Conservation (phyloP, 371 early-diverging fungal genomes). For the Zancudomyces culisetae region DNA sequence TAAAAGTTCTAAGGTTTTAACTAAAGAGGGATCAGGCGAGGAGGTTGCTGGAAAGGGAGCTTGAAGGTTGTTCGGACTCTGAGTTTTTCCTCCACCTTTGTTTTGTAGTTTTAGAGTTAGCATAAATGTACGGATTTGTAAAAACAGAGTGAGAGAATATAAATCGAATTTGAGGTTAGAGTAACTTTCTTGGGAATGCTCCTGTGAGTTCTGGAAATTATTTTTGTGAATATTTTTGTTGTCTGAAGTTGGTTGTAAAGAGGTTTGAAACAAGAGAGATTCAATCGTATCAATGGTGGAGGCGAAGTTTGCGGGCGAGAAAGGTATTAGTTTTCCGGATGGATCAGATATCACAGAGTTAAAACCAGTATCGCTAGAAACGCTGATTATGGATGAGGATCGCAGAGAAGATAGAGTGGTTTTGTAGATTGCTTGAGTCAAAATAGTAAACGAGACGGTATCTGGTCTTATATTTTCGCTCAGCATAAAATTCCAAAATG, state of each 20-base stretch:
- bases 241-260: background rate
- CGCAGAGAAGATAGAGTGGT: background rate
- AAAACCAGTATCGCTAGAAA: background rate
- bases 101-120: no score
- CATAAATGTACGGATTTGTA: background rate
- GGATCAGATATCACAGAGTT: background rate
- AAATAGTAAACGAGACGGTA: constrained; percentile 1
- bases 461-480: background rate
- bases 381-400: background rate
- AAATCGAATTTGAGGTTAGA: background rate
- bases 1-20: background rate
- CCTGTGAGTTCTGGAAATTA: background rate
- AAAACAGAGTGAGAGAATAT: background rate
- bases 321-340: background rate
- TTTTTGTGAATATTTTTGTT: background rate
- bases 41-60: background rate
- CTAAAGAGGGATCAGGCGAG: background rate
- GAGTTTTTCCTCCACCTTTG: background rate
- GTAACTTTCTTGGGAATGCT: background rate
- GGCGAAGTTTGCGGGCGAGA: background rate
- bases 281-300: background rate
- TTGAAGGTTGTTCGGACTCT: background rate
- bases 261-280: background rate
- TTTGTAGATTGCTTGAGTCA: background rate
- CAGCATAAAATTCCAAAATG: constrained; percentile 2